These are phyloP conservation scores for Tausonia pullulans DNA, from an alignment of 1,284 basidiomycete species.

Conservation along the genomic window DNA sequence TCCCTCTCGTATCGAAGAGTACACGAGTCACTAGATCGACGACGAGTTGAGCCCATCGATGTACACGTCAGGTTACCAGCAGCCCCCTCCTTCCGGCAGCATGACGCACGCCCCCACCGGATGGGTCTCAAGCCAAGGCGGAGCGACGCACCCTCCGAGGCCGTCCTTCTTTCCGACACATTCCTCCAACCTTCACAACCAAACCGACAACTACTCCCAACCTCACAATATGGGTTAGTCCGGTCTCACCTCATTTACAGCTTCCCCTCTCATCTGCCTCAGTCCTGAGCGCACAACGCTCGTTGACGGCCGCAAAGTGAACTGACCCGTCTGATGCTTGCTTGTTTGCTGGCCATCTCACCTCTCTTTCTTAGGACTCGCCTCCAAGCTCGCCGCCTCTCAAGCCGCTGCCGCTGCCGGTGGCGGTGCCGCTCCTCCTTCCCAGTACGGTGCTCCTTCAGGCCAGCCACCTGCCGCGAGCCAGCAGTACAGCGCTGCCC, in stretches of 20 bases:
- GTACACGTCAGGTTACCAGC: no score
- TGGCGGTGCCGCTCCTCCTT: not conserved
- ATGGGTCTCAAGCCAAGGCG: no score
- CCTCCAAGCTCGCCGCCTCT: constrained; percentile 14
- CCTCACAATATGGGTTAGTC: not conserved
- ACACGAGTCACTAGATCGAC: no score
- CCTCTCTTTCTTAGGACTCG: not conserved
- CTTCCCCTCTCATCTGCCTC: not conserved
- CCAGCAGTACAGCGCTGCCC: not conserved
- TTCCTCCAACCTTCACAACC: no score
- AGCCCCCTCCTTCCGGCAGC: no score
- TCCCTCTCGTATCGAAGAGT: no score
- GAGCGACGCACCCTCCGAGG: no score
- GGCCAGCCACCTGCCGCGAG: not conserved
- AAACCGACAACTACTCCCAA: not conserved
- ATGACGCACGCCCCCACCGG: no score
- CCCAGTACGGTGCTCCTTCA: not conserved
- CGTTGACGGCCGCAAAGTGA: no score
- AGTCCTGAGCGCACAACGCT: no score
- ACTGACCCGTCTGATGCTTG: not conserved
- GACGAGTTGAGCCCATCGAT: no score
- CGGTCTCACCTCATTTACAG: not conserved
- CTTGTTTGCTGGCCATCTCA: not conserved
- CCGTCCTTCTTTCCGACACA: no score
- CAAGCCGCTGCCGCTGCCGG: constrained; percentile 3